Base-by-base conservation (phyloP, 1,284 basidiomycete species). In the Psilocybe mexicana region DNA sequence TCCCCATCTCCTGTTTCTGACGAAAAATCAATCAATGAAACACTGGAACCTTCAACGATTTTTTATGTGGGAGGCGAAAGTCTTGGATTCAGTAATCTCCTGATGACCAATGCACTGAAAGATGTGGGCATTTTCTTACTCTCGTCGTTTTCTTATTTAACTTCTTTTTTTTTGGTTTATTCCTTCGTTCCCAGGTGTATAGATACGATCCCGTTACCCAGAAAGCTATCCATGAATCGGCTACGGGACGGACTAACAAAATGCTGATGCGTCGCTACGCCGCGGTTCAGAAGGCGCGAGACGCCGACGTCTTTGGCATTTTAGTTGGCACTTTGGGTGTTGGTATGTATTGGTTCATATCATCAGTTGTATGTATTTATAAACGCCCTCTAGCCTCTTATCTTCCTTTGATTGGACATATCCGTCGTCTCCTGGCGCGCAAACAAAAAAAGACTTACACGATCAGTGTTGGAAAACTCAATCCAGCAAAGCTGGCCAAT, bases 321-420 rank as follows among this genome's bases (percentile, higher is more conserved):
- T 84, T 99, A 1, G 90, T 99, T 2, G 96, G 96, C 26, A 98
- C 96, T 1, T 83, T 99, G 5, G 96, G 96, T 45, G 89, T 98
- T 24, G 84, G 90, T 91, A 55, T 67, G 81, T 54, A 36, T 30
- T 48, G 28, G 30, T 55, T 44, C 45, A 12, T 6, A n/a, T 33
- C 30, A 33, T 64, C 60, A 40, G 49, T 33, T 28, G 47, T 52
- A 38, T 43, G n/a, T 30, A 43, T 25, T 46, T 18, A 35, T 12
- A 47, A 7, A 26, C 4, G 24, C 28, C n/a, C n/a, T 26, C 8
- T 57, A 91, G 91, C 88, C 0, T 88, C 88, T 0, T 96, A 96
- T 61, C 82, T 94, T 0, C 88, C 92, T 0, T 78, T 96, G 2
- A 88, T 97, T 60, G 79, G 82, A 0, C 86, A 92, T 67, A 79